Percentiles rank a stretch among this genome's conserved stretches.
Evolutionary conservation across 108 stramenopile species (phyloP).

Genomic region (Nannochloropsis salina): DNA sequence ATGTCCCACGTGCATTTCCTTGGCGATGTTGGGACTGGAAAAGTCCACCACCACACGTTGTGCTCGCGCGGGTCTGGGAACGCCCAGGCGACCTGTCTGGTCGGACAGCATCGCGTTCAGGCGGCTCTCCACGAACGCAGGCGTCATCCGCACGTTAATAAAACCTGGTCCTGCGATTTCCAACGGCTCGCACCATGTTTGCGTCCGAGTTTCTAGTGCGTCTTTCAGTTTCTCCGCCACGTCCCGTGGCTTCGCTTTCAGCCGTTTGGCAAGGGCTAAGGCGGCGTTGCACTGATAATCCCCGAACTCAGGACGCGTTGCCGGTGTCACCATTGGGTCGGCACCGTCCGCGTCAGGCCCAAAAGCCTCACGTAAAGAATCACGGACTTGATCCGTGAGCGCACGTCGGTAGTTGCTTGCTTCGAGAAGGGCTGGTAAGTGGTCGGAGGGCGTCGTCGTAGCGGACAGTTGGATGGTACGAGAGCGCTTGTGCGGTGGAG

Average conservation of each 20-base stretch:
- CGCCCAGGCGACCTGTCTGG: constrained; percentile 25
- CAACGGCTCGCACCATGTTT: constrained; percentile 27
- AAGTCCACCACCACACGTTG: constrained; percentile 90
- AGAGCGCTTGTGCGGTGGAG: background rate
- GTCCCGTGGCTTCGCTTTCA: constrained; percentile 45
- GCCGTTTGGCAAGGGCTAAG: constrained; percentile 48
- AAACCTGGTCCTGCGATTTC: constrained; percentile 52
- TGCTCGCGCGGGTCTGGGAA: constrained; percentile 26
- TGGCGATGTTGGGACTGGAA: constrained; percentile 98
- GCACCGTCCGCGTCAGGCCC: constrained; percentile 31
- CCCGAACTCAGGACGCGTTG: constrained; percentile 48
- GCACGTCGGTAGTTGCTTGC: constrained; percentile 23
- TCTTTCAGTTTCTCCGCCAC: constrained; percentile 45
- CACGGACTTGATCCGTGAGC: constrained; percentile 34
- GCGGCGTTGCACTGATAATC: constrained; percentile 58
- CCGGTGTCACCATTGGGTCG: constrained; percentile 44
- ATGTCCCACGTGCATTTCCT: constrained; percentile 99
- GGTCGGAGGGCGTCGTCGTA: background rate
- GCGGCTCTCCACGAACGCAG: background rate
- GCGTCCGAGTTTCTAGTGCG: constrained; percentile 12
- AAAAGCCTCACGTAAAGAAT: constrained; percentile 35
- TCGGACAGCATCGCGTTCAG: constrained; percentile 34
- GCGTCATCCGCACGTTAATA: constrained; percentile 44
- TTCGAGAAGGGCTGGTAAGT: background rate
- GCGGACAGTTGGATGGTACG: background rate